Evolutionary conservation across 2,329 filamentous ascomycete genomes (phyloP), one percentile per base, ranked within the genome.

Genomic region (Penicillium sclerotigenum): DNA sequence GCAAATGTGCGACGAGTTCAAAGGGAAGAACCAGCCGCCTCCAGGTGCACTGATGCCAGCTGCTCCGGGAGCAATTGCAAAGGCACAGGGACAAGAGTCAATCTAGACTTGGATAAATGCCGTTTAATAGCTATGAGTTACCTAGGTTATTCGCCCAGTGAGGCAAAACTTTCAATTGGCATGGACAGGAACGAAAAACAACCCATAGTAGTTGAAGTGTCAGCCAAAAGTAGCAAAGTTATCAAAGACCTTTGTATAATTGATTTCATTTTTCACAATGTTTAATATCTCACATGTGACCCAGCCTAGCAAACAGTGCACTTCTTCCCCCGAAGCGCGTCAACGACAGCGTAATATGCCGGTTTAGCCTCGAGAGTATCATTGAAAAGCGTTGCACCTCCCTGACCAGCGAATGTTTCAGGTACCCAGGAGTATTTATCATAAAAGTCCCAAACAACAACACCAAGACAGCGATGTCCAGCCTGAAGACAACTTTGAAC

Each of bases 381-480:
- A 52, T 78, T 74, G 71, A 73, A 79, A 7, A 77, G 58, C 36
- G 71, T 61, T 2, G 74, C 74, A 28, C 63, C 62, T 29, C 73
- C 74, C 52, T 73, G 64, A 2, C 67, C 73, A 13, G 62, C 56
- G 57, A 76, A 75, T 8, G 67, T 64, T 9, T 60, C 57, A 1
- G 75, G 73, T 18, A 77, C 70, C 74, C 75, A 77, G 13, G 68
- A 73, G 57, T 72, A 75, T 51, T 69, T 68, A 59, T 75, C 73
- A 26, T 69, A 68, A 62, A 70, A 73, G 56, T 73, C 73, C 67
- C 65, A 70, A 38, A 68, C 59, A 20, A 61, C 63, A 11, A 67
- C 46, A 26, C 67, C 67, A 38, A 64, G 45, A 26, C 66, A 68
- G 7, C 58, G 58, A 38, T 31, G 52, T 4, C 59, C 61, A 18